Conservation (phyloP, 352 stramenopile genomes). For the Thraustochytrium striatum region DNA sequence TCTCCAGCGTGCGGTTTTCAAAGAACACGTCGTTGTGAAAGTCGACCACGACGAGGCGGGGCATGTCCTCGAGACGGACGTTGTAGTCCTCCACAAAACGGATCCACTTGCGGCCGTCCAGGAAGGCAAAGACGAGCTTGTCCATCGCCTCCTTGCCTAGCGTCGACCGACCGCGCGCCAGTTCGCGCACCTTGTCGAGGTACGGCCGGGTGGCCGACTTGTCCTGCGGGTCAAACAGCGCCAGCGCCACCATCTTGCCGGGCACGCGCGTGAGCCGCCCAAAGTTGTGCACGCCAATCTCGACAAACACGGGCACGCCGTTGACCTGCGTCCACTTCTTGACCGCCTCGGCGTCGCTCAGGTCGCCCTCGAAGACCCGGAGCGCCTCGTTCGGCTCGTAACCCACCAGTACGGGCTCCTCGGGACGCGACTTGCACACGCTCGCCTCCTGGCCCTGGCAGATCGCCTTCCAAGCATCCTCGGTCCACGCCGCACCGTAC, state of each 20-base stretch:
- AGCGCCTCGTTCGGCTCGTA: not conserved
- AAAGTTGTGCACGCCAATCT: not conserved
- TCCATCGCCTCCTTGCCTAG: not conserved
- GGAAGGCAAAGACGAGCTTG: not conserved
- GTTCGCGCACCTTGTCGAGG: not conserved
- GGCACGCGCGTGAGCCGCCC: not conserved
- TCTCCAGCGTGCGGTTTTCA: not conserved
- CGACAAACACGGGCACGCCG: not conserved
- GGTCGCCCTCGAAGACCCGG: not conserved
- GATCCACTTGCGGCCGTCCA: slow-evolving; percentile 6
- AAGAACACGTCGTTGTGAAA: not conserved
- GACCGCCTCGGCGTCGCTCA: not conserved
- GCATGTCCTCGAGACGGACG: slow-evolving; percentile 8
- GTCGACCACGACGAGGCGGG: slow-evolving; percentile 10
- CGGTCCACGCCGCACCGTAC: not conserved
- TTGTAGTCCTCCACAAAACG: slow-evolving; percentile 16
- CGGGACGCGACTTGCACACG: not conserved
- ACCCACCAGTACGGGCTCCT: not conserved
- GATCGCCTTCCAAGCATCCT: not conserved
- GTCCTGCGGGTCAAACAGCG: not conserved
- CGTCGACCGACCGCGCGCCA: slow-evolving; percentile 6
- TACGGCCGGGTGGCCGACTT: not conserved
- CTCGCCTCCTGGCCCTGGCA: not conserved
- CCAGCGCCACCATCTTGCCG: not conserved
- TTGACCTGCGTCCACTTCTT: not conserved